Evolutionary conservation across 805 yeast species (phyloP), one percentile per base, ranked within the genome.

Genomic region (Lachancea fermentati): DNA sequence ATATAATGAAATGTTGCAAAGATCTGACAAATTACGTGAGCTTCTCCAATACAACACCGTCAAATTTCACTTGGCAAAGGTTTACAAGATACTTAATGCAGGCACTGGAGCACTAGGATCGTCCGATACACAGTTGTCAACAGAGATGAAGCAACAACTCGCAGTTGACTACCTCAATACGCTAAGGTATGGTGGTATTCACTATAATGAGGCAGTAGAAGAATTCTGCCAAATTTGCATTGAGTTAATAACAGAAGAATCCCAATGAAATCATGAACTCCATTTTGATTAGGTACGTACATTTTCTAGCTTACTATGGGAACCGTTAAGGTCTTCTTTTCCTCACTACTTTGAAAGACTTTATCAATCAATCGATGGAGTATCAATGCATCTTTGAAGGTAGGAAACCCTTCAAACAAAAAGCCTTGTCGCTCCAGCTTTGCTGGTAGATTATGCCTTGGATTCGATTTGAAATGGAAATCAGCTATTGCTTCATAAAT

Each of bases 131-230:
- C 39, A 36, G 22, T 61, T 67, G 43, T 51, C 40, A 36, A 32
- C 51, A 13, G 61, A 58, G 26, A 63, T 65, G 38, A 60, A 79
- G 30, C 52, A 63, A 22, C 81, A 76, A 36, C 65, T 80, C 3
- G 79, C 79, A 5, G 72, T 75, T 37, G 69, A 75, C 55, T 78
- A 80, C 44, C 58, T 81, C 18, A 72, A 75, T 19, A 75, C 78
- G 29, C 57, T 81, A 28, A 53, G 87, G 24, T 55, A 51, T 4
- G 80, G 79, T 7, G 88, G 89, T 0, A 46, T 69, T 0, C 85
- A 81, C 50, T 71, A 71, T 36, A 81, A 81, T 54, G 76, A 67
- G 42, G 63, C 79, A 14, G 71, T 81, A 11, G 85, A 80, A 55
- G 87, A 80, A 44, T 81, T 81, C 57, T 73, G 81, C 31, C 60